Conservation (phyloP, 2,329 filamentous ascomycete species). For the Anthostomella pinea region DNA sequence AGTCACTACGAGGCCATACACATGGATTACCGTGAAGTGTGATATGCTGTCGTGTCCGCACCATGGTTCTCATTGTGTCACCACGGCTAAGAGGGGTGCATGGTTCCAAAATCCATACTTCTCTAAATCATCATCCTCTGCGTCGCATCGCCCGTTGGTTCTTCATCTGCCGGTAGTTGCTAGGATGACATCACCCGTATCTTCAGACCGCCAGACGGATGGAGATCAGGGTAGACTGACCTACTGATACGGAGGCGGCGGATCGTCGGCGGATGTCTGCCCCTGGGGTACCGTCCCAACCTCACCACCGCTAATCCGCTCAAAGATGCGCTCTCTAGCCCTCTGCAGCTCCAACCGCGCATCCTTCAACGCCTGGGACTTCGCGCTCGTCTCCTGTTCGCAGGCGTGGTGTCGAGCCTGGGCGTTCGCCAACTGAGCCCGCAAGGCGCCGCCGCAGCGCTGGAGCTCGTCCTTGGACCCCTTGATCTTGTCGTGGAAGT, state of each 20-base stretch:
- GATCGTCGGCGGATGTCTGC: conserved; percentile 3
- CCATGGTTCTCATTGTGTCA: too few species aligned
- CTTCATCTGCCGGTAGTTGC: too few species aligned
- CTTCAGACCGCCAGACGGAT: too few species aligned
- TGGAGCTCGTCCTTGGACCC: conserved; percentile 31
- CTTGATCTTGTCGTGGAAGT: conserved; percentile 51
- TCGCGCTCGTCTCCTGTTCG: conserved; percentile 30
- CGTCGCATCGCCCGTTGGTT: too few species aligned
- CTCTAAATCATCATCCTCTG: too few species aligned
- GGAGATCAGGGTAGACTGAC: too few species aligned
- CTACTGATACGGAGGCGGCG: conserved; percentile 19
- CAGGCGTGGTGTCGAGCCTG: conserved; percentile 23
- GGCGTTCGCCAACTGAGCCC: conserved; percentile 26
- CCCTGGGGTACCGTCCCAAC: not conserved
- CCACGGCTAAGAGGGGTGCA: too few species aligned
- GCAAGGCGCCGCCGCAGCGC: conserved; percentile 33
- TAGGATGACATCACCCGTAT: too few species aligned
- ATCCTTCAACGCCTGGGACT: conserved; percentile 31
- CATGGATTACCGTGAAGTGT: too few species aligned
- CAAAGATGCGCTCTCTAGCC: conserved; percentile 43
- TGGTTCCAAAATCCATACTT: too few species aligned
- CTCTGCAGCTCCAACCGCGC: conserved; percentile 41
- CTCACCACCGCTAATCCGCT: conserved; percentile 15
- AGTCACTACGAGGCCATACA: too few species aligned
- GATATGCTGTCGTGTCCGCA: too few species aligned